These are phyloP conservation scores for Candida pseudocylindracea DNA, from an alignment of 1,139 yeast species.

Conservation along the genomic window DNA sequence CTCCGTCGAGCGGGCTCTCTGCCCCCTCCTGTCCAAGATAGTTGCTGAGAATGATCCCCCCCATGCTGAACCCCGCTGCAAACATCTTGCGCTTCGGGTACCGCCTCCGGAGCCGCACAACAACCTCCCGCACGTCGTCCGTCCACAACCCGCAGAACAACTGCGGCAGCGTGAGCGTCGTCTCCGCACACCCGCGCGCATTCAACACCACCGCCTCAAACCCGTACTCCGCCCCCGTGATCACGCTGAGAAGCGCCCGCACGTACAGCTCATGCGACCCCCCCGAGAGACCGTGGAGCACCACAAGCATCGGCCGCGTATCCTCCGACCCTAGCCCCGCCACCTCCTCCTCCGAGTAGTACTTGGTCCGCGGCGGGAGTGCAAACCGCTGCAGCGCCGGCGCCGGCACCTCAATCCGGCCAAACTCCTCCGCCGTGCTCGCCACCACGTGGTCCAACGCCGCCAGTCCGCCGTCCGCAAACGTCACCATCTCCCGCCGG, in stretches of 20 bases:
- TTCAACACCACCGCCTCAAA: slow-evolving; percentile 34
- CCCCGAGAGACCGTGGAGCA: slow-evolving; percentile 39
- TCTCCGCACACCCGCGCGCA: slow-evolving; percentile 39
- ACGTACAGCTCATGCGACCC: slow-evolving; percentile 40
- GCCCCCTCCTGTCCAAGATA: slow-evolving; percentile 30
- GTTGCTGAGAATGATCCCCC: slow-evolving; percentile 32
- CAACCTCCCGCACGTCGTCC: slow-evolving; percentile 21
- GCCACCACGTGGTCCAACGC: slow-evolving; percentile 19
- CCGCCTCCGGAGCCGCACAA: neutral
- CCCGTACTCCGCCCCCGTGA: slow-evolving; percentile 10
- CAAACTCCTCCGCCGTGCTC: slow-evolving; percentile 11
- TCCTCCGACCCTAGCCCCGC: slow-evolving; percentile 10
- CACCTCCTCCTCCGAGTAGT: slow-evolving; percentile 13
- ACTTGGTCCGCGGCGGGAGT: slow-evolving; percentile 22
- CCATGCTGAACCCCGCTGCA: slow-evolving; percentile 32
- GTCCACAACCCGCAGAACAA: slow-evolving; percentile 41
- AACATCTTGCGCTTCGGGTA: slow-evolving; percentile 28
- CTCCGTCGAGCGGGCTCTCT: slow-evolving; percentile 17
- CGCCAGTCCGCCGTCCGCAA: slow-evolving; percentile 12
- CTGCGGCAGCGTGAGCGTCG: slow-evolving; percentile 33
- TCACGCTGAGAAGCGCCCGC: slow-evolving; percentile 16
- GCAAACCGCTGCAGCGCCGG: neutral
- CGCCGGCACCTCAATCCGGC: slow-evolving; percentile 1
- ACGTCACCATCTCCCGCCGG: slow-evolving; percentile 13
- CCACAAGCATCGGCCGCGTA: slow-evolving; percentile 25